A percentile compares a stretch with the other conserved stretches of the same genome.
Conservation (phyloP, 192 early-diverging fungal genomes). For the Mortierella hygrophila region DNA sequence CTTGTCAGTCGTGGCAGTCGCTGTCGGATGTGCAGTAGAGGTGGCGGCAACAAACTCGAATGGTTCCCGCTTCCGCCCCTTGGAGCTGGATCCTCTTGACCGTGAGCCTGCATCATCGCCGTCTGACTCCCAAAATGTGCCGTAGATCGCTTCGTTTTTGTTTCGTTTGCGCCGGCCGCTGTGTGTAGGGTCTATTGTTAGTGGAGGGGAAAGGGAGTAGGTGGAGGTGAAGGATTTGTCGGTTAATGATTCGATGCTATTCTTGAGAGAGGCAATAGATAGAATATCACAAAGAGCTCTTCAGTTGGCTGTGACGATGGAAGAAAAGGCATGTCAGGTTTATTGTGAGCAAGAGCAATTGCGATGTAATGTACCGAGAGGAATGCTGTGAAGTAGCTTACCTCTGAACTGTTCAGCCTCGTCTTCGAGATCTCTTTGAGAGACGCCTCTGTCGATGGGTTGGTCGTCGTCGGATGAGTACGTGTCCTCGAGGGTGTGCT, state of each 20-base stretch:
- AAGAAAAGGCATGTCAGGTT: background rate
- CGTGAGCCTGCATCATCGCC: constrained; percentile 24
- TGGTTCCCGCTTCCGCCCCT: constrained; percentile 20
- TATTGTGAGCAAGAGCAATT: background rate
- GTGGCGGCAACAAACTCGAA: constrained; percentile 40
- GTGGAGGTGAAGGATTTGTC: background rate
- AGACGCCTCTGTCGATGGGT: constrained; percentile 29
- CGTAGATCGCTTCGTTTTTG: constrained; percentile 73
- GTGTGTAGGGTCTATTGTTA: constrained; percentile 34
- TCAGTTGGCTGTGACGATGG: background rate
- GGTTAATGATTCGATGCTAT: constrained; percentile 9
- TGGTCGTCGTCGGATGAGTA: constrained; percentile 50
- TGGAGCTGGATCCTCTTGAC: constrained; percentile 10
- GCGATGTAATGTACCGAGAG: background rate
- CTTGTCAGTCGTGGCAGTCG: background rate
- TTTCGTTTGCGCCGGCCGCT: constrained; percentile 61
- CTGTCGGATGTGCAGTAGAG: background rate
- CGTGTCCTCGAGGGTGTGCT: constrained; percentile 29
- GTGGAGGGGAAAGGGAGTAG: background rate
- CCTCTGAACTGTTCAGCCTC: constrained; percentile 67
- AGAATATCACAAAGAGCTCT: constrained; percentile 12
- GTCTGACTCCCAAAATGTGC: constrained; percentile 61
- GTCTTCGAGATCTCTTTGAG: constrained; percentile 65
- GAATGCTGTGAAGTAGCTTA: background rate
- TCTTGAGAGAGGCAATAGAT: constrained; percentile 10